phyloP scores from a whole-genome alignment of 23 red algal species.

The Gracilaria vermiculophylla region DNA sequence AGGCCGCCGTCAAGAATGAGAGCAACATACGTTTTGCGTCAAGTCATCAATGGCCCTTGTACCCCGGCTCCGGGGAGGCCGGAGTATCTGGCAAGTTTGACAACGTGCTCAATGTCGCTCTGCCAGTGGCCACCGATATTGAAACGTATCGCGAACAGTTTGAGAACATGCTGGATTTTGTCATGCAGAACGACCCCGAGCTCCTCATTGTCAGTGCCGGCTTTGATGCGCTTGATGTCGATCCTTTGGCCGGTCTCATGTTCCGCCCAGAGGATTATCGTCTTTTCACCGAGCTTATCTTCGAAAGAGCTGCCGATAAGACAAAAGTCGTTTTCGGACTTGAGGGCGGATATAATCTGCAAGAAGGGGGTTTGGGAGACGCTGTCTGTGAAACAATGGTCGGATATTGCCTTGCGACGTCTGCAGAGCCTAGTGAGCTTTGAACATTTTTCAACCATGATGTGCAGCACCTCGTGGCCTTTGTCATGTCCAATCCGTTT shows the following conservation, averaged over 20 bases:
- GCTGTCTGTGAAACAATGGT: slow-evolving; percentile 36
- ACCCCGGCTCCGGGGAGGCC: slow-evolving; percentile 78
- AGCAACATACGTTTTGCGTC: slow-evolving; percentile 57
- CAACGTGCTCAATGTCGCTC: slow-evolving; percentile 84
- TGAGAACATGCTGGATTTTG: slow-evolving; percentile 62
- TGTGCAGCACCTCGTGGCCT: too few relatives aligned
- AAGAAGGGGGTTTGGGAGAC: slow-evolving; percentile 39
- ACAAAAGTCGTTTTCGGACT: slow-evolving; percentile 84
- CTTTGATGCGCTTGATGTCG: slow-evolving; percentile 89
- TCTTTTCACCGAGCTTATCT: slow-evolving; percentile 57
- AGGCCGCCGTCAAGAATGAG: slow-evolving; percentile 51
- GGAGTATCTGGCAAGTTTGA: slow-evolving; percentile 38
- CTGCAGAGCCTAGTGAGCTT: not conserved
- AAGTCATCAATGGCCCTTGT: slow-evolving; percentile 90
- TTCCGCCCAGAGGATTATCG: slow-evolving; percentile 83
- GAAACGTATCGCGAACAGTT: slow-evolving; percentile 64
- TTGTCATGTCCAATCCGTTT: too few relatives aligned
- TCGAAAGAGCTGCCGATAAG: slow-evolving; percentile 50
- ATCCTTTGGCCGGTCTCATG: slow-evolving; percentile 79
- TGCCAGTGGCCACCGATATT: slow-evolving; percentile 47
- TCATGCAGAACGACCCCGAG: slow-evolving; percentile 46
- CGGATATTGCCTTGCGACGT: slow-evolving; percentile 33
- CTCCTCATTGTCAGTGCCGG: slow-evolving; percentile 90
- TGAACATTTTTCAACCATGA: not conserved
- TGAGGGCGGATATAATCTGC: slow-evolving; percentile 91